Base-by-base conservation (phyloP, 2,329 filamentous ascomycete species). In the Alternaria solani region DNA sequence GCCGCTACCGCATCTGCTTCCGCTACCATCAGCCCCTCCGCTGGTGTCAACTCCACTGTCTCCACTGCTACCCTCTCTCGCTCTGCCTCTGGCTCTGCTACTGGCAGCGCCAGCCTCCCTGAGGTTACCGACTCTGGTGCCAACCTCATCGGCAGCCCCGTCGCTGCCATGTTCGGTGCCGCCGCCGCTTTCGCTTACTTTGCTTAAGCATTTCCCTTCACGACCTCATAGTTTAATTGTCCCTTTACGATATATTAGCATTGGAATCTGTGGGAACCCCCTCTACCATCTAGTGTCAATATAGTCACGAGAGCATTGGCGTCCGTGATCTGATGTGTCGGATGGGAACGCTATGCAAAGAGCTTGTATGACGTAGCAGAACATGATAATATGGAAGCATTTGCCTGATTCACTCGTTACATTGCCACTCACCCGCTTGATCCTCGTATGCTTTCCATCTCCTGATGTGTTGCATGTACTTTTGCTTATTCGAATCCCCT, bases 181-280 rank as follows among this genome's bases (percentile, higher is more conserved):
- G 70, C 78, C 20, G 80, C 77, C 56, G 80, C 78, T 34, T 74
- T 81, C 58, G 75, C 76, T 47, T 81, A 78, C 72, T 72, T 81
- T 59, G 72, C 74, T 64, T 80, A 79, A 73, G 65, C 59, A 55
- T 23, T 43, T 48, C 44, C 16, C 47, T 36, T 46, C 51, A 39
- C 32, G 26, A 32, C 46, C 30, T 44, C 20, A 47, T 58, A 47
- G 28, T 47, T 42, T 64, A 49, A 57, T 41, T 54, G 43, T 64
- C 55, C 57, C 47, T 54, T 46, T 64, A 62, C 48, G 57, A 68
- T 61, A 61, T 64, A 62, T 61, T 47, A 55, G 62, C 63, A 67
- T 69, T 64, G 57, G 66, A 69, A 63, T 63, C 52, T 61, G 38
- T 56, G 60, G 48, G 57, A 56, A 44, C 11, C 26, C 60, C 60